Conservation (phyloP, 257 asterid species). For the Leonotis leonurus region DNA sequence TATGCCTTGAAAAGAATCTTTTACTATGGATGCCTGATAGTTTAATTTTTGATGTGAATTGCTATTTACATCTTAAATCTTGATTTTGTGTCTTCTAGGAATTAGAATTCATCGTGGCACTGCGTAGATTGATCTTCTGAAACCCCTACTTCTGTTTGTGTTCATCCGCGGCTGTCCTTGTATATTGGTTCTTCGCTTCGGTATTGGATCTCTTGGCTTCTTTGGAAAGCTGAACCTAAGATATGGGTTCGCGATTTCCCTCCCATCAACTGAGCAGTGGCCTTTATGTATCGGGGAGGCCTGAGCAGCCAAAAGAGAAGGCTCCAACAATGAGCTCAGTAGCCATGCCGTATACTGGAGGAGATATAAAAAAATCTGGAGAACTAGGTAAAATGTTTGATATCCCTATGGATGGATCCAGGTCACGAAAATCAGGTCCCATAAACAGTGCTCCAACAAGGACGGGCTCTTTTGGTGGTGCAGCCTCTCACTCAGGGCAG, state of each 20-base stretch:
- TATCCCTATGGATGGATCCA: slow-evolving; percentile 45
- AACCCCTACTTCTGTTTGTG: not conserved
- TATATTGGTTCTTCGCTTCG: not conserved
- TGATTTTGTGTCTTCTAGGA: slow-evolving; percentile 22
- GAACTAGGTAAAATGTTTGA: slow-evolving; percentile 83
- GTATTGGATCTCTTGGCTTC: slow-evolving; percentile 16
- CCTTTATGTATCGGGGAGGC: slow-evolving; percentile 72
- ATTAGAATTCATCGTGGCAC: slow-evolving; percentile 10
- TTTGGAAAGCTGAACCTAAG: slow-evolving; percentile 4
- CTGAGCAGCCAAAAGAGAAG: slow-evolving; percentile 60
- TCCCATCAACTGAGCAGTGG: slow-evolving; percentile 76
- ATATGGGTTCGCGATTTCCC: slow-evolving; percentile 71
- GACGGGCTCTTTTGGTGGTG: slow-evolving; percentile 54
- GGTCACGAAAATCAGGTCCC: slow-evolving; percentile 69
- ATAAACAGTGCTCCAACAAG: slow-evolving; percentile 50
- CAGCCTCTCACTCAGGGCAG: slow-evolving; percentile 52
- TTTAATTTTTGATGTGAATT: not conserved
- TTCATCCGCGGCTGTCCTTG: not conserved
- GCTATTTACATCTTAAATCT: not conserved
- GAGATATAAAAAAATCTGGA: slow-evolving; percentile 72
- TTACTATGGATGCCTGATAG: not conserved
- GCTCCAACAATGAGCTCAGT: slow-evolving; percentile 53
- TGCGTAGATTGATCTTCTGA: slow-evolving; percentile 17
- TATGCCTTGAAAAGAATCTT: not conserved
- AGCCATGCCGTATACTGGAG: slow-evolving; percentile 81